phyloP scores from a whole-genome alignment of 73 alveolate genomes.

The Vitrella brassicaformis region DNA sequence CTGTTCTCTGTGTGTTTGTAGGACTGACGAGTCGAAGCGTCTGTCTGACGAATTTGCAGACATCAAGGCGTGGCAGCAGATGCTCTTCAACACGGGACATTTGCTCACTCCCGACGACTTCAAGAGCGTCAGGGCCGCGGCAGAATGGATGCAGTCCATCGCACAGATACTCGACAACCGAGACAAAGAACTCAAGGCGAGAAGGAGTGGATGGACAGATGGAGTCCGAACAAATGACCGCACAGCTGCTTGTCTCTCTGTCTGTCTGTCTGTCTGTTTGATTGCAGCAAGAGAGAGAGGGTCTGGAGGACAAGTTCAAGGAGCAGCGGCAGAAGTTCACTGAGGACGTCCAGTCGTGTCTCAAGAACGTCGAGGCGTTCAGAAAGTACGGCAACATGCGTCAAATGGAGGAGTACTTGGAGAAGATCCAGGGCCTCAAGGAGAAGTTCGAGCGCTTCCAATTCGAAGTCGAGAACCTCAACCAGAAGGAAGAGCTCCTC shows the following conservation, averaged over 20 bases:
- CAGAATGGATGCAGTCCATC: not conserved
- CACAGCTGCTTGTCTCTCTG: no score
- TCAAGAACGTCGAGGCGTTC: conserved; percentile 10
- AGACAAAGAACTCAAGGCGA: not conserved
- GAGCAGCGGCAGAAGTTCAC: conserved; percentile 16
- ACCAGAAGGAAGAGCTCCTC: not conserved
- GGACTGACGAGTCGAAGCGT: not conserved
- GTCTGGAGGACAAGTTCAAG: not conserved
- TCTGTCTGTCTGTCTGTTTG: no score
- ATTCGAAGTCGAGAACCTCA: not conserved
- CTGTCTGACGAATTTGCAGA: not conserved
- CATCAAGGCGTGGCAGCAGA: not conserved
- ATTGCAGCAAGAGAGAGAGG: not conserved
- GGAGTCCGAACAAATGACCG: no score
- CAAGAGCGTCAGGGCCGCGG: conserved; percentile 14
- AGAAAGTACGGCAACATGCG: conserved; percentile 12
- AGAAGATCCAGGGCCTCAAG: conserved; percentile 8
- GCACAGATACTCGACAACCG: not conserved
- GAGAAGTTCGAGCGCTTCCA: conserved; percentile 5
- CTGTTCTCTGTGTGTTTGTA: not conserved
- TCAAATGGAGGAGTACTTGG: conserved; percentile 6
- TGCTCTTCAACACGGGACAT: not conserved
- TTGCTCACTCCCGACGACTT: conserved; percentile 13
- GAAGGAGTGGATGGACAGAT: no score
- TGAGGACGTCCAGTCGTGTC: conserved; percentile 9